Evolutionary conservation across 768 basidiomycete species (phyloP).

Genomic region (Inosperma sp.): DNA sequence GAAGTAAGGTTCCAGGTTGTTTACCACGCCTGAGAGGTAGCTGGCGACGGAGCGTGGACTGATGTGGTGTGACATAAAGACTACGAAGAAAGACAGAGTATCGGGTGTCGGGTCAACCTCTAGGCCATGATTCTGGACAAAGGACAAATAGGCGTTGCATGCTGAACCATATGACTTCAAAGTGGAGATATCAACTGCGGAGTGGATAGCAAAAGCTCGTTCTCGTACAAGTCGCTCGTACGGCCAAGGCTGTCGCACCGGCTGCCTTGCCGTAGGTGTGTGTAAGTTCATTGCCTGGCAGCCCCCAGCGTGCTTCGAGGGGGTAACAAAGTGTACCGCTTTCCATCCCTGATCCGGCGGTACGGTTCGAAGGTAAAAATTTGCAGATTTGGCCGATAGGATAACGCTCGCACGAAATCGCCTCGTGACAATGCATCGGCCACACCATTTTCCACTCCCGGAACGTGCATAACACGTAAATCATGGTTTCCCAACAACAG

Average conservation of each 20-base stretch:
- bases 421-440: constrained; percentile 21
- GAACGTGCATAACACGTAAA: constrained; percentile 15
- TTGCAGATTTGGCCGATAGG: neutral
- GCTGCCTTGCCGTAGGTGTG: neutral
- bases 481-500: constrained; percentile 9
- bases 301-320: constrained; percentile 8
- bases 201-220: neutral
- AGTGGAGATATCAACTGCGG: constrained; percentile 1
- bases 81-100: neutral
- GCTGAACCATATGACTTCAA: neutral
- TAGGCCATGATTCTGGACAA: neutral
- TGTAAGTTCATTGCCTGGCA: neutral
- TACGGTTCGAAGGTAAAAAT: constrained; percentile 1
- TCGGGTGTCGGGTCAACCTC: neutral
- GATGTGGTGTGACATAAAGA: constrained; percentile 4
- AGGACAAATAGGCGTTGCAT: neutral
- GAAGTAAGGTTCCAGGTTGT: neutral
- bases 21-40: constrained; percentile 3
- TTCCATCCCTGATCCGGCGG: neutral
- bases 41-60: constrained; percentile 19
- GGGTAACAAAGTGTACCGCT: constrained; percentile 11
- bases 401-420: constrained; percentile 1
- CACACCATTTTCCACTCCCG: constrained; percentile 16
- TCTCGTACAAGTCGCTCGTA: neutral
- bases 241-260: constrained; percentile 3